Evolutionary conservation across 2,329 filamentous ascomycete species (phyloP).

Genomic region (Pleoardoris graminearum): DNA sequence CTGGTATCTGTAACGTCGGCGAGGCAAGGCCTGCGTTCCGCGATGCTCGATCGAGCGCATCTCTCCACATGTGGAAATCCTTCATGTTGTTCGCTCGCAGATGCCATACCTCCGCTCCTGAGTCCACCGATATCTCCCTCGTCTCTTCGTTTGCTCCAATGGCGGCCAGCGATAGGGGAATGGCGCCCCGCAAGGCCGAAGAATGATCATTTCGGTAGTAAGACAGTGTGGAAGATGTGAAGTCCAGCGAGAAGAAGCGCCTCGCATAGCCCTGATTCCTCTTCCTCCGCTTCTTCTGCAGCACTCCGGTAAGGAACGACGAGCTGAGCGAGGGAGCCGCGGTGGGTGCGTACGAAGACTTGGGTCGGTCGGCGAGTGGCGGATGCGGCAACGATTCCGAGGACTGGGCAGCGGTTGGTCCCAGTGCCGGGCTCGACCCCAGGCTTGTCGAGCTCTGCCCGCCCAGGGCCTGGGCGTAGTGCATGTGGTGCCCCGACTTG

Average conservation of each 20-base stretch:
- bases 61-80: slow-evolving; percentile 87
- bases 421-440: slow-evolving; percentile 47
- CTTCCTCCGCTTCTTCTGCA: slow-evolving; percentile 91
- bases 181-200: slow-evolving; percentile 86
- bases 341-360: slow-evolving; percentile 39
- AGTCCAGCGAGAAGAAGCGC: slow-evolving; percentile 95
- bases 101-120: slow-evolving; percentile 96
- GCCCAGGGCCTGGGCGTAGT: slow-evolving; percentile 59
- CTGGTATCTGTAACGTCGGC: slow-evolving; percentile 34
- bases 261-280: slow-evolving; percentile 90
- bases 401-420: slow-evolving; percentile 50
- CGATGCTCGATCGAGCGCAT: slow-evolving; percentile 81
- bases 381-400: slow-evolving; percentile 53
- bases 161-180: slow-evolving; percentile 87
- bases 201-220: slow-evolving; percentile 97
- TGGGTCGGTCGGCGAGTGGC: slow-evolving; percentile 45
- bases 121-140: slow-evolving; percentile 93
- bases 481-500: slow-evolving; percentile 72
- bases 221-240: slow-evolving; percentile 88
- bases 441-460: slow-evolving; percentile 48
- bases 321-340: slow-evolving; percentile 24
- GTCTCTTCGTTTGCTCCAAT: slow-evolving; percentile 87
- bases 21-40: slow-evolving; percentile 49
- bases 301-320: slow-evolving; percentile 77
- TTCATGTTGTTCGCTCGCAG: slow-evolving; percentile 78